Percentiles rank a stretch among this genome's conserved stretches.
Evolutionary conservation across 768 basidiomycete genomes (phyloP).

Genomic region (Psilocybe azurescens): DNA sequence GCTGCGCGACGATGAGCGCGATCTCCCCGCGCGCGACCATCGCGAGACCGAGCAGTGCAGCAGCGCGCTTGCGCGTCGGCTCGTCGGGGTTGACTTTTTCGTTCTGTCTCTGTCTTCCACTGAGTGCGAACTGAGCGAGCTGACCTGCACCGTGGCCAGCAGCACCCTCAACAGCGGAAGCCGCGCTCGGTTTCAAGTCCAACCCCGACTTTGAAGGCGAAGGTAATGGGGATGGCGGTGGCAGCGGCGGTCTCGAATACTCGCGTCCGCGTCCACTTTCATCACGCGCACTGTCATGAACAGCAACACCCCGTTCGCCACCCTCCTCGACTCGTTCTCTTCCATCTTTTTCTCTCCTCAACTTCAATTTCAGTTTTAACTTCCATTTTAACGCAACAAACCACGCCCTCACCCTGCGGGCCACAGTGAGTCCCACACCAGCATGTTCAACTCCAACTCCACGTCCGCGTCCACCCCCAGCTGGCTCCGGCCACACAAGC

Average conservation of each 20-base stretch:
- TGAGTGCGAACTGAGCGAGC: neutral
- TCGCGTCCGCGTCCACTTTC: neutral
- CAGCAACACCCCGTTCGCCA: neutral
- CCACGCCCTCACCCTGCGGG: neutral
- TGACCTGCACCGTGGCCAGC: neutral
- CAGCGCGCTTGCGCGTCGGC: constrained; percentile 29
- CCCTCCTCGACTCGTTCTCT: neutral
- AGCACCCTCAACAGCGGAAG: neutral
- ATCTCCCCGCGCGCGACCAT: constrained; percentile 77
- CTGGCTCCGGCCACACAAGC: constrained; percentile 36
- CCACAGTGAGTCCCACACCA: neutral
- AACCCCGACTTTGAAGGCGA: neutral
- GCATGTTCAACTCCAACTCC: neutral
- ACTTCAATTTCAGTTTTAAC: neutral
- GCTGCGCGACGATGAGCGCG: constrained; percentile 62
- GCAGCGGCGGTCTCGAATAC: too few species aligned
- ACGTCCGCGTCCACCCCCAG: neutral
- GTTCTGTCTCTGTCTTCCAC: too few species aligned
- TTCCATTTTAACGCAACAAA: too few species aligned
- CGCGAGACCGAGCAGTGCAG: constrained; percentile 54
- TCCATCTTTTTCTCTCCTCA: neutral
- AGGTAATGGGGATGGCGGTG: too few species aligned
- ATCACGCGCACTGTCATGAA: too few species aligned
- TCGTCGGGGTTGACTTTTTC: neutral
- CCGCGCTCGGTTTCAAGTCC: neutral